These are phyloP conservation scores for Poa annua DNA, from an alignment of 176 grass and related monocot species.

Conservation along the genomic window DNA sequence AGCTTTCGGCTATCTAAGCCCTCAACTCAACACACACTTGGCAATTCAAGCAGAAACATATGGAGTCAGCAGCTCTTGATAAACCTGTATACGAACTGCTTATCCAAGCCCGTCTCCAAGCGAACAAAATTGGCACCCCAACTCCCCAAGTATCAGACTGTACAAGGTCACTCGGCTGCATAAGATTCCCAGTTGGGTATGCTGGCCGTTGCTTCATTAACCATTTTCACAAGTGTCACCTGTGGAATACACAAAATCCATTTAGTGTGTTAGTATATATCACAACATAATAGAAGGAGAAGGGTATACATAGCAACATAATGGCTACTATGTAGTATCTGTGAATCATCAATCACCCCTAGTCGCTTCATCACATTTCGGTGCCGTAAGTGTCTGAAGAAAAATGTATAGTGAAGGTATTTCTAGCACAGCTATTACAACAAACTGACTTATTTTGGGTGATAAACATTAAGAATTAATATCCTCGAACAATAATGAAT, in stretches of 20 bases:
- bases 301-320: not conserved
- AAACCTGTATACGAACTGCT: not conserved
- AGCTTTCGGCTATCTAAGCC: not conserved
- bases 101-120: conserved; percentile 13
- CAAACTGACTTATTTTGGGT: not conserved
- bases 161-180: conserved; percentile 29
- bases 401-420: not conserved
- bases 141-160: not conserved
- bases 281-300: not conserved
- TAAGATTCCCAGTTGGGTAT: conserved; percentile 78
- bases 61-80: not conserved
- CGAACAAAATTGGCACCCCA: not conserved
- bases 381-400: not conserved
- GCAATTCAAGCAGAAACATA: not conserved
- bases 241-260: conserved; percentile 23
- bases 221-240: conserved; percentile 94
- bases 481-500: not conserved
- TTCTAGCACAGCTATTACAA: not conserved
- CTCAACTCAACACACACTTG: not conserved
- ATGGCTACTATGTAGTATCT: not conserved
- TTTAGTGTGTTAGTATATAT: not conserved
- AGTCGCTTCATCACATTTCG: not conserved
- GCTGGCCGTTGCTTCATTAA: conserved; percentile 82
- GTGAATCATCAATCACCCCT: not conserved
- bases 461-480: not conserved